Evolutionary conservation across 176 grass and related monocot genomes (phyloP), one percentile per base, ranked within the genome.

Genomic region (Triticum dicoccoides): DNA sequence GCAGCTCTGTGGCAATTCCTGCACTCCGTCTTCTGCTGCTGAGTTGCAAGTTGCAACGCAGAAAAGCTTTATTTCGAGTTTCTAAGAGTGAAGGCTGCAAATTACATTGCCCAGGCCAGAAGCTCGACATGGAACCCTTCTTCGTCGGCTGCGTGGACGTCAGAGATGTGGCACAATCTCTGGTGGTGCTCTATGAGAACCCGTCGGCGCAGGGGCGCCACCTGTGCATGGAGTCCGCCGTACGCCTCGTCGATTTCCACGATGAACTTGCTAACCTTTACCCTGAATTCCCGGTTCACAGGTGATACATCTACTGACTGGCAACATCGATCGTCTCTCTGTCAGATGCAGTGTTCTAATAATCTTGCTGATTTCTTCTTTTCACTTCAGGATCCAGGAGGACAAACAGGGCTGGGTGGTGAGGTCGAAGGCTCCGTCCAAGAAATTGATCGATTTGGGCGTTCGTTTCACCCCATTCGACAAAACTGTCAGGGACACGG

Each of bases 321-420:
- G 30, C 23, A 78, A 30, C 32, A 72, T 15, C 10, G 20, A 6
- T 24, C 5, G 6, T 15, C n/a, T 80, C 14, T 52, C 14, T 14
- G 0, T 54, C 13, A 10, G 38, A 73, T 89, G 14, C 62, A 17
- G 51, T 18, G 51, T 54, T 54, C 14, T 54, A 17, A 51, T 51
- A 3, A 5, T 12, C 0, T 54, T 78, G 5, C 9, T 89, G 33
- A 79, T 27, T 12, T 45, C 3, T 81, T 83, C 1, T 32, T 6
- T 45, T 79, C 2, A 5, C 25, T 45, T 51, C 32, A 91, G 90
- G 80, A 69, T 88, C 61, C 41, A 37, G 45, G 90, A 95, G 67
- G 88, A 95, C 32, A 95, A 92, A 61, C 85, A 86, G 73, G 69
- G 24, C 7, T 95, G 90, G 93, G 20, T 94, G 25, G 58, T 81